Conservation (phyloP, 2,329 filamentous ascomycete genomes). For the Alternaria consortialis region DNA sequence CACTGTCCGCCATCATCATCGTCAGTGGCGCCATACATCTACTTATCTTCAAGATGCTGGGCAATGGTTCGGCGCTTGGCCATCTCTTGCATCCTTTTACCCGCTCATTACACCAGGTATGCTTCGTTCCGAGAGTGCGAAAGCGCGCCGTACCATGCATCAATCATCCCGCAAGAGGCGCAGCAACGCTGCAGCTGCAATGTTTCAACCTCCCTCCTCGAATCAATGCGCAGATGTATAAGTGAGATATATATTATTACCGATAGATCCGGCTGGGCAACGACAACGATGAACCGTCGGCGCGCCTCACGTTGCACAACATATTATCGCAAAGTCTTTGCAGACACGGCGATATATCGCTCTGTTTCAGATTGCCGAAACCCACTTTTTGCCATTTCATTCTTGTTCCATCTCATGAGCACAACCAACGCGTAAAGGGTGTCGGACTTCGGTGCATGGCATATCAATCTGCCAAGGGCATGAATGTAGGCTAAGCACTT, state of each 20-base stretch:
- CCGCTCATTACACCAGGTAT: slow-evolving; percentile 9
- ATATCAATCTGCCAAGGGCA: slow-evolving; percentile 5
- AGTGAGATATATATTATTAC: background rate
- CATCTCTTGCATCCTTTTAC: slow-evolving; percentile 6
- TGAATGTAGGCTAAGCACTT: slow-evolving; percentile 10
- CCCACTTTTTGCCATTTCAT: background rate
- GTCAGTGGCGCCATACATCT: background rate
- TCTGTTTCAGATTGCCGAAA: background rate
- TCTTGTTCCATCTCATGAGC: background rate
- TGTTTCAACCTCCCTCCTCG: background rate
- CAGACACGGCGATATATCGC: background rate
- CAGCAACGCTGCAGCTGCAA: slow-evolving; percentile 1
- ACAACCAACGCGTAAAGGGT: background rate
- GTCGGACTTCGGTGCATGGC: background rate
- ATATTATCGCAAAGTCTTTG: background rate
- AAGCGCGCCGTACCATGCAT: slow-evolving; percentile 6
- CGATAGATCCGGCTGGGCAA: slow-evolving; percentile 14
- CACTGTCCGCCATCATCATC: background rate
- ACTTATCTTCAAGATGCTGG: slow-evolving; percentile 1
- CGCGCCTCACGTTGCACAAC: background rate
- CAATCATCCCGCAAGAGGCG: background rate
- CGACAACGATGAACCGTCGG: background rate
- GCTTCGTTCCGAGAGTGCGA: slow-evolving; percentile 1
- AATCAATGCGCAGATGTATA: background rate
- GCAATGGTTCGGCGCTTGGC: slow-evolving; percentile 3